Evolutionary conservation across 129 eudicot species (phyloP).

Genomic region (Centella asiatica): DNA sequence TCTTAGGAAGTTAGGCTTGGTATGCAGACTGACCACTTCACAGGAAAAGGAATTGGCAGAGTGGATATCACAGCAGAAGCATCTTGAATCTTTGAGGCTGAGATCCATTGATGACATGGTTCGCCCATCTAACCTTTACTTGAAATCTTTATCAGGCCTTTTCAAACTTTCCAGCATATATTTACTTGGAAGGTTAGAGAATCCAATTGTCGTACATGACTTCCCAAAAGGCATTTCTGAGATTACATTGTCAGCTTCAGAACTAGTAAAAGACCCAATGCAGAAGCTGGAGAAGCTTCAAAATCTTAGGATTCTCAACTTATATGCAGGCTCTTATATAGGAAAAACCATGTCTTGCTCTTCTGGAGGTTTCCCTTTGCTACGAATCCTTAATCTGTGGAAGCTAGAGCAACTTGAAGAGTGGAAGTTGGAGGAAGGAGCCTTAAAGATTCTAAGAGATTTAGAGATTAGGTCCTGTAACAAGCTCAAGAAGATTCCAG

Average conservation of each 20-base stretch:
- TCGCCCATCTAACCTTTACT: conserved; percentile 6
- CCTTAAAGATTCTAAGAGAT: conserved; percentile 1
- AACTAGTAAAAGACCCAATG: conserved; percentile 13
- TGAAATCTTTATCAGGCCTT: conserved; percentile 10
- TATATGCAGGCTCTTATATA: neutral
- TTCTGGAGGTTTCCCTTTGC: conserved; percentile 12
- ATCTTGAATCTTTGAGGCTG: conserved; percentile 20
- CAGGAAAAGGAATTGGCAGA: neutral
- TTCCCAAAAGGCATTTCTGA: conserved; percentile 12
- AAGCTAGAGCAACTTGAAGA: conserved; percentile 9
- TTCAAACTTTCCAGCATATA: conserved; percentile 9
- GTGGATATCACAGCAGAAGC: conserved; percentile 3
- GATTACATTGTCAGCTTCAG: conserved; percentile 9
- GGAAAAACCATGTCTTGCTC: neutral
- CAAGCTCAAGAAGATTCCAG: conserved; percentile 7
- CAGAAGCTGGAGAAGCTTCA: conserved; percentile 7
- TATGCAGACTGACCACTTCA: neutral
- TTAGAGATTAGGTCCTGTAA: conserved; percentile 12
- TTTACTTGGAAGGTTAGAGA: conserved; percentile 9
- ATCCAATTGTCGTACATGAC: conserved; percentile 3
- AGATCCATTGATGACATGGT: conserved; percentile 12
- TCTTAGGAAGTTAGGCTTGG: conserved; percentile 16
- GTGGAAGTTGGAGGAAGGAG: conserved; percentile 4
- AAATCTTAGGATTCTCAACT: conserved; percentile 4
- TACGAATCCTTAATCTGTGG: conserved; percentile 14